A percentile compares a stretch with the other conserved stretches of the same genome.
Conservation (phyloP, 805 yeast species). For the Candida parachauliodes region DNA sequence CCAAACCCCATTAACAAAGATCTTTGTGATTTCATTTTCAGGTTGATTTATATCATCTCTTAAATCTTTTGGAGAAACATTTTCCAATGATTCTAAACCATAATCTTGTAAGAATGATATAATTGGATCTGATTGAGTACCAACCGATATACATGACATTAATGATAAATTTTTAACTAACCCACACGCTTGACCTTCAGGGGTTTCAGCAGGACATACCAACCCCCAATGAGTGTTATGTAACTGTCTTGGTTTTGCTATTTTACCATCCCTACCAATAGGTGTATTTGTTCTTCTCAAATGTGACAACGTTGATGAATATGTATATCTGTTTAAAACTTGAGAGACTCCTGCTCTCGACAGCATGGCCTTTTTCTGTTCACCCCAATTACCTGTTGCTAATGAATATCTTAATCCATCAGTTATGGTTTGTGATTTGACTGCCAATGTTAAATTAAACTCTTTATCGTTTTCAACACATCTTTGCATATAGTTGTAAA, state of each 20-base stretch:
- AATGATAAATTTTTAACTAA: constrained; percentile 92
- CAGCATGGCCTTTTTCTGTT: constrained; percentile 98
- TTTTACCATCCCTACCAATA: constrained; percentile 98
- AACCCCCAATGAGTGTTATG: constrained; percentile 99
- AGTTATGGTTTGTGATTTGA: constrained; percentile 93
- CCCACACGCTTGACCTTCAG: constrained; percentile 99
- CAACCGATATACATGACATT: constrained; percentile 97
- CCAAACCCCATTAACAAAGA: constrained; percentile 99
- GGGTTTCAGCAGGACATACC: constrained; percentile 99
- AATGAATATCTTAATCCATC: constrained; percentile 95
- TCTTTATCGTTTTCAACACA: constrained; percentile 98
- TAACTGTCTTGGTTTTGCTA: constrained; percentile 97
- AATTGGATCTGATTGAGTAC: constrained; percentile 95
- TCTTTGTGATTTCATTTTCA: constrained; percentile 87
- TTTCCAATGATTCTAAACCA: constrained; percentile 99
- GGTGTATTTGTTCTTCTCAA: constrained; percentile 99
- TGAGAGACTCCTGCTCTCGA: constrained; percentile 99
- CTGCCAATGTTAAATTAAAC: constrained; percentile 93
- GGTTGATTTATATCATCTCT: constrained; percentile 51
- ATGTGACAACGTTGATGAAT: constrained; percentile 97
- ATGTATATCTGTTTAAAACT: constrained; percentile 95
- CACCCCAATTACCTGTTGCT: constrained; percentile 99
- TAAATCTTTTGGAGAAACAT: constrained; percentile 73
- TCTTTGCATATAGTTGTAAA: constrained; percentile 97
- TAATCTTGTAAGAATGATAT: constrained; percentile 92